Percentiles rank a stretch among this genome's conserved stretches.
Evolutionary conservation across 257 asterid species (phyloP).

Genomic region (Phtheirospermum japonicum): DNA sequence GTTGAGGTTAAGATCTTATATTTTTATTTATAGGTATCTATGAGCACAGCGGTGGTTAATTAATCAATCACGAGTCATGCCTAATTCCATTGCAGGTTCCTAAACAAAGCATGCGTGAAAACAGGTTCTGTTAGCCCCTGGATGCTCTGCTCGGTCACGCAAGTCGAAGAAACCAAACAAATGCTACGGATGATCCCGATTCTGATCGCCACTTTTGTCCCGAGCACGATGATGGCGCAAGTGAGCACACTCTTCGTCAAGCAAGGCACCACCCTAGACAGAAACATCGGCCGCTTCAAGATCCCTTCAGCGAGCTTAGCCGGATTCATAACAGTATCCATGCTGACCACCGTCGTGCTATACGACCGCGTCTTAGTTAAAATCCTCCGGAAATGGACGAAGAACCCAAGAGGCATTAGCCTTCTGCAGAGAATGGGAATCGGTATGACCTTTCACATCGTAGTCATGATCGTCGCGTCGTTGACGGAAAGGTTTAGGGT

Average conservation of each 20-base stretch:
- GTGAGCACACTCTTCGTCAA: conserved; percentile 58
- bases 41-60: too few relatives aligned
- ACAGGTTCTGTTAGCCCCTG: conserved; percentile 36
- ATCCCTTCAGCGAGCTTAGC: conserved; percentile 69
- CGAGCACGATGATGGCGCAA: conserved; percentile 64
- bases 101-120: conserved; percentile 64
- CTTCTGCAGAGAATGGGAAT: conserved; percentile 63
- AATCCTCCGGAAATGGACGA: conserved; percentile 38
- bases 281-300: conserved; percentile 49
- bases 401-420: conserved; percentile 65
- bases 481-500: conserved; percentile 48
- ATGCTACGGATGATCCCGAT: conserved; percentile 78
- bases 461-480: conserved; percentile 49
- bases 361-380: conserved; percentile 63
- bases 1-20: too few relatives aligned
- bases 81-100: conserved; percentile 18
- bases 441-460: conserved; percentile 48
- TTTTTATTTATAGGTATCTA: too few relatives aligned
- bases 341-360: conserved; percentile 47
- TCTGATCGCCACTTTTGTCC: conserved; percentile 50
- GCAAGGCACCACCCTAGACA: conserved; percentile 59
- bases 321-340: conserved; percentile 59
- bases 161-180: conserved; percentile 74
- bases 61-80: too few relatives aligned
- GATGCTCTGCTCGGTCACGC: conserved; percentile 59